Base-by-base conservation (phyloP, 73 alveolate species). In the Halteria grandinella region DNA sequence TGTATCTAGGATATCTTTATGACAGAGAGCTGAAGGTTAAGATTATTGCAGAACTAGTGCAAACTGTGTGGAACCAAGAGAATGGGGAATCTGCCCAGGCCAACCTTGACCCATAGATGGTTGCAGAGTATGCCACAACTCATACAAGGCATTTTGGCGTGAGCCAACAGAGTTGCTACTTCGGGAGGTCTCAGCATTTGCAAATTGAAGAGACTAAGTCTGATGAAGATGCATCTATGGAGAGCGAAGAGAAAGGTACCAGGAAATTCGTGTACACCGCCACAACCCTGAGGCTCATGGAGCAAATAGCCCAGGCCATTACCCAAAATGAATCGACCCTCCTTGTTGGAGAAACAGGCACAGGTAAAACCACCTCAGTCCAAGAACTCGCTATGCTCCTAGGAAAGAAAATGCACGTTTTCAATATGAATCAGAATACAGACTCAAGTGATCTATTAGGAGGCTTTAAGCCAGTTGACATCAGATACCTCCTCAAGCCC, bases 331-430 rank as follows among this genome's bases (percentile, higher is more conserved):
- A 96, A 74, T 88, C 95, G 50, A 64, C 88, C 24, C 76, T 96
- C 29, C 86, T 95, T 54, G 98, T 96, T 11, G 99, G 99, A 41
- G 99, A 94, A 66, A 94, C 99, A 0, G 99, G 99, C n/a, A 93
- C 97, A 29, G 99, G 99, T 14, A 96, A 96, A 79, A 96, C 99
- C 20, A 85, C 98, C 0, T 66, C 89, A 66, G 96, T 96, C 47
- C 92, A 96, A 69, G 82, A 92, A 64, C 75, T 95, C 53, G 94
- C 99, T 23, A 83, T 90, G 32, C 60, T 93, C 48, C 81, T 95
- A 58, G 89, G 91, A 48, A 91, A 80, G 60, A 94, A 90, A 79
- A 89, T 96, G 25, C 91, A 95, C 80, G 97, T 96, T 7, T 92
- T 92, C 60, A 96, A 96, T 77, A 63, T 96, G 93, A 88, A 95